Conservation (phyloP, 2,329 filamentous ascomycete species). For the Diaporthe sp. region DNA sequence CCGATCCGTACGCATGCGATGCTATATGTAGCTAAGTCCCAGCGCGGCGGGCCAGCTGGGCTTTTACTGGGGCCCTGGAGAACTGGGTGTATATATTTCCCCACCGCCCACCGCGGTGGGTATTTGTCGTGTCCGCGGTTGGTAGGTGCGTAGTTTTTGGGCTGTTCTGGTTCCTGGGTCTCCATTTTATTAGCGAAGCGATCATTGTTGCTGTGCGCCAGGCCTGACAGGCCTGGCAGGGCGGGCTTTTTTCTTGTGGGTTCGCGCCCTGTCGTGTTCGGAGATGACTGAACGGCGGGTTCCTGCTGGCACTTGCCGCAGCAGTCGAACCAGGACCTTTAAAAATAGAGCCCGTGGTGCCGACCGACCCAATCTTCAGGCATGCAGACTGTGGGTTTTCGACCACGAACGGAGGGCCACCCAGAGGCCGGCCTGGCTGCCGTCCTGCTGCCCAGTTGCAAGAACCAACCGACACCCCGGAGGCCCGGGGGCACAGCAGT, state of each 20-base stretch:
- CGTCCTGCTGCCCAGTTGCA: not conserved
- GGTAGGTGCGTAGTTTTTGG: not conserved
- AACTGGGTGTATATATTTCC: no score
- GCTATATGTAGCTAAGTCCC: constrained; percentile 3
- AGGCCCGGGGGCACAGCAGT: not conserved
- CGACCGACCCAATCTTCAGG: not conserved
- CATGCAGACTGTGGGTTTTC: no score
- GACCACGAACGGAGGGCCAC: no score
- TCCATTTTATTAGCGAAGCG: constrained; percentile 19
- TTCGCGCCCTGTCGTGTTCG: constrained; percentile 16
- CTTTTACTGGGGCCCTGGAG: not conserved
- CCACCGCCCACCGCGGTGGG: no score
- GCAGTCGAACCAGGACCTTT: no score
- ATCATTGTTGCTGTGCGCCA: not conserved
- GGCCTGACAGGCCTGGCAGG: no score
- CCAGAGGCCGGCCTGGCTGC: not conserved
- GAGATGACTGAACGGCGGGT: constrained; percentile 18
- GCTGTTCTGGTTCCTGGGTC: not conserved
- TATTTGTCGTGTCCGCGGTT: not conserved
- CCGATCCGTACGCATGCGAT: constrained; percentile 9
- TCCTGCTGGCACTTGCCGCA: not conserved
- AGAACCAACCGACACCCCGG: not conserved
- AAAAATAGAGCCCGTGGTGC: not conserved
- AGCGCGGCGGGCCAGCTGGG: constrained; percentile 22
- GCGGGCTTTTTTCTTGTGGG: no score